phyloP scores from a whole-genome alignment of 192 early-diverging fungal genomes.

The Allomyces javanicus region DNA sequence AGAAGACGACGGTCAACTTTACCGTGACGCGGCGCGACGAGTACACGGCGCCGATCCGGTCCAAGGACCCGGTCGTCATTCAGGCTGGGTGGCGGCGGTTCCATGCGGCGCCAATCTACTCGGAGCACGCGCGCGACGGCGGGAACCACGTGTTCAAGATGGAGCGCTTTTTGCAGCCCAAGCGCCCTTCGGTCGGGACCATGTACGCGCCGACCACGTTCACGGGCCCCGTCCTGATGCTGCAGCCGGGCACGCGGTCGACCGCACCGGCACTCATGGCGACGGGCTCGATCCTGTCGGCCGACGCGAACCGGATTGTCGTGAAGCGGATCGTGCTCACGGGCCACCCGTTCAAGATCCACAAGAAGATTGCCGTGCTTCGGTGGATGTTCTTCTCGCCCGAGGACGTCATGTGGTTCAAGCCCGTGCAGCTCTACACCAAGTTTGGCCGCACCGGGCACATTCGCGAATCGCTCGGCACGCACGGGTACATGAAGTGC shows the following conservation, averaged over 20 bases:
- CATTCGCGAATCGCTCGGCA: constrained; percentile 82
- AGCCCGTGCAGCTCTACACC: constrained; percentile 78
- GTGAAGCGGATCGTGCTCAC: constrained; percentile 89
- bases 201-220: constrained; percentile 84
- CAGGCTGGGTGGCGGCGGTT: constrained; percentile 80
- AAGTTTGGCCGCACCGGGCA: constrained; percentile 83
- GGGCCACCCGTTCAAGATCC: constrained; percentile 84
- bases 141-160: constrained; percentile 90
- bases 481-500: constrained; percentile 94
- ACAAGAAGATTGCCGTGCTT: constrained; percentile 78
- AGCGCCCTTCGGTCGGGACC: constrained; percentile 53
- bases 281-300: constrained; percentile 54
- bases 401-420: constrained; percentile 87
- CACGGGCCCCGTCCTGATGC: constrained; percentile 60
- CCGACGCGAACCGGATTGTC: constrained; percentile 64
- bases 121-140: constrained; percentile 53
- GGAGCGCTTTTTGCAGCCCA: constrained; percentile 70
- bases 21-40: constrained; percentile 48
- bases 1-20: constrained; percentile 74
- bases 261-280: constrained; percentile 34
- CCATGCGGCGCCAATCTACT: constrained; percentile 68
- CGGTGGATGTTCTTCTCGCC: constrained; percentile 95
- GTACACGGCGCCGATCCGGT: constrained; percentile 59
- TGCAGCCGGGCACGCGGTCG: constrained; percentile 27
- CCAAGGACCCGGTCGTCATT: constrained; percentile 78